Percentiles rank a stretch among this genome's conserved stretches.
Evolutionary conservation across 2,329 filamentous ascomycete species (phyloP).

Genomic region (Macrophomina tecta): DNA sequence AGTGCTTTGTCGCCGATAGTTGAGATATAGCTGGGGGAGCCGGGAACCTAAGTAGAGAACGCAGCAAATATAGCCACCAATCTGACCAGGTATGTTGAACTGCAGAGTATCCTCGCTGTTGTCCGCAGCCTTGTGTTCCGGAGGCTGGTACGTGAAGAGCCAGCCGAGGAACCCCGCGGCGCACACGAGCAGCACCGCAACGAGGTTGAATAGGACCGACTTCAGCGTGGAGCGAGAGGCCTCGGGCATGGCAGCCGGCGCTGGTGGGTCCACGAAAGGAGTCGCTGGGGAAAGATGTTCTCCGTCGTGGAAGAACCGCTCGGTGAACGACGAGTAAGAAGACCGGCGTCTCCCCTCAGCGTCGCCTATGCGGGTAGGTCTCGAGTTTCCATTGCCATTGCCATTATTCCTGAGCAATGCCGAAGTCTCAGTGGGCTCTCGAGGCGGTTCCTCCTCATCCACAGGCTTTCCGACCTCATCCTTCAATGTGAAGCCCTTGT

Average conservation of each 20-base stretch:
- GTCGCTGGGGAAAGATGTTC: conserved; percentile 81
- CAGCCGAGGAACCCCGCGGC: conserved; percentile 84
- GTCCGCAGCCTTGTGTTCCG: conserved; percentile 42
- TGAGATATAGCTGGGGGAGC: conserved; percentile 87
- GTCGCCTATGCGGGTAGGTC: conserved; percentile 35
- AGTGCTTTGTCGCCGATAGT: conserved; percentile 89
- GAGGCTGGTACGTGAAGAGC: conserved; percentile 69
- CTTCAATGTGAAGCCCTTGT: conserved; percentile 72
- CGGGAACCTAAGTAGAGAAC: conserved; percentile 87
- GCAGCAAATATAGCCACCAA: conserved; percentile 94
- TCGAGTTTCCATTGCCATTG: conserved; percentile 34
- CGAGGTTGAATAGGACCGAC: conserved; percentile 68
- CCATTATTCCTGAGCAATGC: conserved; percentile 36
- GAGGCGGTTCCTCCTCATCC: conserved; percentile 33
- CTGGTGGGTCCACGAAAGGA: conserved; percentile 69
- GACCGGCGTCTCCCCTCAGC: conserved; percentile 40
- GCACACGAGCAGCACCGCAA: conserved; percentile 80
- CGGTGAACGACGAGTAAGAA: conserved; percentile 45
- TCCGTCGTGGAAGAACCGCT: conserved; percentile 65
- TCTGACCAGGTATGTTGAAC: conserved; percentile 80
- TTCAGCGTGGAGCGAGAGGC: conserved; percentile 54
- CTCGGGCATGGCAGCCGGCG: conserved; percentile 35
- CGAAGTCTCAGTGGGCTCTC: conserved; percentile 43
- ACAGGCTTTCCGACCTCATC: conserved; percentile 40
- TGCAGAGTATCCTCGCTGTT: conserved; percentile 54